Evolutionary conservation across 371 early-diverging fungal genomes (phyloP).

Genomic region (Homolaphlyctis polyrhiza): DNA sequence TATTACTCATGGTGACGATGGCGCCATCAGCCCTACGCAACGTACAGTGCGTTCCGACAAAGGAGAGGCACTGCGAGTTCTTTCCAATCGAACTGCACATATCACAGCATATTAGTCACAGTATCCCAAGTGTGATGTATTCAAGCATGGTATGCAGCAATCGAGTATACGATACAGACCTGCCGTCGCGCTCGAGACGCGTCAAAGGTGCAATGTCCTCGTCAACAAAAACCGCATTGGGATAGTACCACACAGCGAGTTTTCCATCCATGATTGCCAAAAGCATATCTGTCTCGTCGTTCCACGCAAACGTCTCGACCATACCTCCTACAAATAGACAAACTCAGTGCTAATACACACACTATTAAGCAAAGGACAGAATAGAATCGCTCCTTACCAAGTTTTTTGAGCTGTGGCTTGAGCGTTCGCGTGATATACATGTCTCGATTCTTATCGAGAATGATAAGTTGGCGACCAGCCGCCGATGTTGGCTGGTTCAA

Average conservation of each 20-base stretch:
- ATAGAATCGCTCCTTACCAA: conserved; percentile 19
- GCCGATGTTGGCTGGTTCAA: conserved; percentile 34
- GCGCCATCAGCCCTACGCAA: conserved; percentile 45
- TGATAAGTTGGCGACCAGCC: conserved; percentile 32
- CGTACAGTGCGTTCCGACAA: conserved; percentile 41
- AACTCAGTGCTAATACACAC: no score
- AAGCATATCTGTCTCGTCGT: conserved; percentile 43
- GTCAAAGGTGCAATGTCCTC: conserved; percentile 41
- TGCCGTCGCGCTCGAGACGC: conserved; percentile 37
- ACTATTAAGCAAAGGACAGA: not conserved
- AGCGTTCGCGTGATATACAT: conserved; percentile 35
- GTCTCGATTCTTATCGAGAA: conserved; percentile 50
- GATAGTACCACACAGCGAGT: conserved; percentile 47
- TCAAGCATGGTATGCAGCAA: no score
- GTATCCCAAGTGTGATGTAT: no score
- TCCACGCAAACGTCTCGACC: conserved; percentile 48
- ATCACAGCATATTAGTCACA: no score
- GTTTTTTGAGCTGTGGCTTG: conserved; percentile 30
- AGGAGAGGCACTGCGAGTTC: conserved; percentile 38
- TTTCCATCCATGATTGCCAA: conserved; percentile 41
- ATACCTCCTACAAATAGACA: conserved; percentile 34
- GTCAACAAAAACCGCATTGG: conserved; percentile 48
- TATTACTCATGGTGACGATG: conserved; percentile 37
- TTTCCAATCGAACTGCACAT: conserved; percentile 34
- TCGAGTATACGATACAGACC: no score